Evolutionary conservation across 108 stramenopile species (phyloP).

Genomic region (Seminavis robusta): DNA sequence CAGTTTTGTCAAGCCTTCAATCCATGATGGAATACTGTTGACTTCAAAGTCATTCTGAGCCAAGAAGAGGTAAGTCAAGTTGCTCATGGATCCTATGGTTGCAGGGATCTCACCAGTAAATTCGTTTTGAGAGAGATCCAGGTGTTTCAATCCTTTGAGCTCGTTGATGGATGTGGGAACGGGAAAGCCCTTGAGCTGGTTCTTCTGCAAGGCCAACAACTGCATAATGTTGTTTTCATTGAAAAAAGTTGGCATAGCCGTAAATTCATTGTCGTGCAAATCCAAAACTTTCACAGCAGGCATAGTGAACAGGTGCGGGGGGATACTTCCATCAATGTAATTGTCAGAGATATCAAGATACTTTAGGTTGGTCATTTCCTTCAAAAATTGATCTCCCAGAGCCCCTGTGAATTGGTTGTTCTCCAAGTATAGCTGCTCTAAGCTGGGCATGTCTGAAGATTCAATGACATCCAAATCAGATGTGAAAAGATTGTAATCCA

Average conservation of each 20-base stretch:
- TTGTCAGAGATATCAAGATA: conserved; percentile 36
- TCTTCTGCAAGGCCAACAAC: conserved; percentile 21
- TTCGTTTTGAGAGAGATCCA: conserved; percentile 9
- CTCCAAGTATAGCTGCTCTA: conserved; percentile 32
- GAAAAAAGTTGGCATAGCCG: conserved; percentile 14
- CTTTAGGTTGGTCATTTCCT: conserved; percentile 4
- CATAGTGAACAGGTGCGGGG: conserved; percentile 19
- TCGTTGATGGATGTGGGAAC: background rate
- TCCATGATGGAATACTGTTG: conserved; percentile 24
- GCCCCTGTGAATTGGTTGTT: conserved; percentile 27
- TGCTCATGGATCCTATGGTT: background rate
- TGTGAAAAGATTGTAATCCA: conserved; percentile 30
- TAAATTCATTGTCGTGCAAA: conserved; percentile 27
- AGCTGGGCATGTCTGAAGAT: background rate
- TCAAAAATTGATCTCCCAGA: conserved; percentile 6
- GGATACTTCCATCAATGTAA: conserved; percentile 15
- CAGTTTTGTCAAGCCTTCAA: conserved; percentile 16
- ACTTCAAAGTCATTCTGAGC: conserved; percentile 22
- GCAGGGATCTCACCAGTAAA: conserved; percentile 24
- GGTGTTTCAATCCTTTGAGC: background rate
- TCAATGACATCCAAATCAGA: conserved; percentile 12
- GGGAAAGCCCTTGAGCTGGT: background rate
- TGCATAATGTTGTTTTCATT: background rate
- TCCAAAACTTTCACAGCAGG: conserved; percentile 20
- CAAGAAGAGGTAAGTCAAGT: conserved; percentile 30